Evolutionary conservation across 2,329 filamentous ascomycete genomes (phyloP).

Genomic region (Aplosporella prunicola): DNA sequence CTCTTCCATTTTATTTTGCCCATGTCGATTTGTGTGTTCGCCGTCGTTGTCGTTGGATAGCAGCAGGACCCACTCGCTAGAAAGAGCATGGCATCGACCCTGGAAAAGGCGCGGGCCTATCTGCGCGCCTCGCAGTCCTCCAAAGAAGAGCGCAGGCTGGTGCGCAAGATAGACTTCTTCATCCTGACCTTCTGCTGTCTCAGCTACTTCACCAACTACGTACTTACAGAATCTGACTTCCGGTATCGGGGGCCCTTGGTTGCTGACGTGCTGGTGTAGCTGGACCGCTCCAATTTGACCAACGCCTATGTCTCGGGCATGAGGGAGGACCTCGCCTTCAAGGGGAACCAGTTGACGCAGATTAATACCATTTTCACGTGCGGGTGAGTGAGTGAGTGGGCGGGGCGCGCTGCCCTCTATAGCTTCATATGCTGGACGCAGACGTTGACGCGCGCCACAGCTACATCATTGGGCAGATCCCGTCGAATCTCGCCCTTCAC

Average conservation of each 20-base stretch:
- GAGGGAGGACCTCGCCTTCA: conserved; percentile 31
- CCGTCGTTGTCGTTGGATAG: no score
- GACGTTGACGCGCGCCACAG: no score
- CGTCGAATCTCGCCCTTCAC: conserved; percentile 52
- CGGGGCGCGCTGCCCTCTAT: background rate
- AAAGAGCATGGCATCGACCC: conserved; percentile 2
- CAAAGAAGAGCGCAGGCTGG: conserved; percentile 35
- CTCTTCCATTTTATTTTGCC: no score
- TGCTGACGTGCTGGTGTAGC: conserved; percentile 16
- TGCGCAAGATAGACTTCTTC: conserved; percentile 55
- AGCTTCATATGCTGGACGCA: conserved; percentile 12
- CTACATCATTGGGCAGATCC: conserved; percentile 49
- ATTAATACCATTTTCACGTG: conserved; percentile 45
- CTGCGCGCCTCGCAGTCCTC: conserved; percentile 25
- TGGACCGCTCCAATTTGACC: conserved; percentile 33
- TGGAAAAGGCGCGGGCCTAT: conserved; percentile 16
- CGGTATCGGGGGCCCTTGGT: no score
- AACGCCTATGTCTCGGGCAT: conserved; percentile 36
- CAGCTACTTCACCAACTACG: conserved; percentile 28
- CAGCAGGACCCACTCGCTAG: no score
- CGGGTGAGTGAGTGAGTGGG: no score
- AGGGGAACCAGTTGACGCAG: conserved; percentile 33
- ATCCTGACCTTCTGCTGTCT: conserved; percentile 56
- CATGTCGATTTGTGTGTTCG: no score
- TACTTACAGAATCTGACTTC: conserved; percentile 4